phyloP scores from a whole-genome alignment of 768 basidiomycete species.

The Pisolithus orientalis region DNA sequence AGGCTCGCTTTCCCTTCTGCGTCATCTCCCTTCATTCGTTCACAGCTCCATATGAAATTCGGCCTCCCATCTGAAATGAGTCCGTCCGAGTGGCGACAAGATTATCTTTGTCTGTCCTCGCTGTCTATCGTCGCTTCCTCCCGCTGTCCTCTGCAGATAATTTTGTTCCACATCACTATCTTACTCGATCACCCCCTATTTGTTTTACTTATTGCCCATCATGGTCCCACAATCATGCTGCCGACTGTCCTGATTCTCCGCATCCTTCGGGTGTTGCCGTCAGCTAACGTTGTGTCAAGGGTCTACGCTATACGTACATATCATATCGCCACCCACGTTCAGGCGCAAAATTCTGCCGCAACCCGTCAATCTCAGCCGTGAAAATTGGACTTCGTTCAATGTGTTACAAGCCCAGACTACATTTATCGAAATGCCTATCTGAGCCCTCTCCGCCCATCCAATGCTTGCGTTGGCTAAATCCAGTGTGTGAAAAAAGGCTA shows the following conservation, averaged over 20 bases:
- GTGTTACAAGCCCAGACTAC: too few relatives aligned
- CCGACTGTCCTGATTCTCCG: background rate
- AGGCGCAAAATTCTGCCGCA: conserved; percentile 2
- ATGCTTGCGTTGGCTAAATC: background rate
- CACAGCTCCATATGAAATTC: background rate
- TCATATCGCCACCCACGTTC: conserved; percentile 8
- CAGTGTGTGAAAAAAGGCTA: background rate
- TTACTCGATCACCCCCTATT: background rate
- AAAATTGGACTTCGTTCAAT: background rate
- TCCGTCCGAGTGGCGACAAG: background rate
- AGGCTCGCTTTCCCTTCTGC: background rate
- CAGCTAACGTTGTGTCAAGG: background rate
- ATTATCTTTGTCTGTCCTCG: background rate
- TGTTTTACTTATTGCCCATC: background rate
- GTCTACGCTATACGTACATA: background rate
- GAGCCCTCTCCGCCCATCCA: background rate
- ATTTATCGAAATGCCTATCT: conserved; percentile 12
- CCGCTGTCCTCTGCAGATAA: background rate
- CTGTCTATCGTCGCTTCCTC: background rate
- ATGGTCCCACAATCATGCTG: background rate
- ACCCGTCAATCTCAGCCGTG: conserved; percentile 2
- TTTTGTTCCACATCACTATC: too few relatives aligned
- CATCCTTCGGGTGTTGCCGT: conserved; percentile 6
- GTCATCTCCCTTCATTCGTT: background rate
- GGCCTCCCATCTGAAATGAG: background rate